phyloP scores from a whole-genome alignment of 257 asterid genomes.

The Osmanthus fragrans region DNA sequence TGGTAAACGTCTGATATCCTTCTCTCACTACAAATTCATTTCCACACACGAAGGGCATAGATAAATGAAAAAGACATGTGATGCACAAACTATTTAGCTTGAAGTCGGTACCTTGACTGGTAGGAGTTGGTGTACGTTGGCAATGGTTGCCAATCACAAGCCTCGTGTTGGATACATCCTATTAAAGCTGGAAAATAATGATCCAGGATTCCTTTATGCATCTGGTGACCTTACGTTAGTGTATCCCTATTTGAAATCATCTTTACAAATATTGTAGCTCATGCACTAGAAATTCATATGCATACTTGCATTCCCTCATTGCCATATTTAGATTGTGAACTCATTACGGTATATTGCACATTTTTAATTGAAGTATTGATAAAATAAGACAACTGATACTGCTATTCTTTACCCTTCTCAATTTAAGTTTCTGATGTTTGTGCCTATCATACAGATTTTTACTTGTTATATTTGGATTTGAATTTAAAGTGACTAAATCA shows the following conservation, averaged over 20 bases:
- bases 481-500: neutral
- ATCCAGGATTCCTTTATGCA: neutral
- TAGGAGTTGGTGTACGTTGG: neutral
- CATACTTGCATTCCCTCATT: neutral
- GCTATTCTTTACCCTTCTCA: neutral
- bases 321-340: neutral
- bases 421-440: neutral
- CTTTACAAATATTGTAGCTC: too few species aligned
- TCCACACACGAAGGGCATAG: neutral
- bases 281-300: neutral
- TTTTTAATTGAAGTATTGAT: neutral
- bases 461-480: neutral
- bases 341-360: neutral
- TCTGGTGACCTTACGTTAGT: neutral
- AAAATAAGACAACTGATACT: neutral
- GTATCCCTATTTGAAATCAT: neutral
- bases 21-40: slow-evolving; percentile 9
- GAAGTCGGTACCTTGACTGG: neutral
- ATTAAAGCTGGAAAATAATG: neutral
- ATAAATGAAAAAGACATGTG: neutral
- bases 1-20: slow-evolving; percentile 51
- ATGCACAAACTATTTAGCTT: neutral
- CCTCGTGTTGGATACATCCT: neutral
- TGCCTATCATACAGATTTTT: neutral
- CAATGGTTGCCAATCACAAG: slow-evolving; percentile 2